Evolutionary conservation across 495 filamentous ascomycete species (phyloP), one percentile per base, ranked within the genome.

Genomic region (Penicillium taxi): DNA sequence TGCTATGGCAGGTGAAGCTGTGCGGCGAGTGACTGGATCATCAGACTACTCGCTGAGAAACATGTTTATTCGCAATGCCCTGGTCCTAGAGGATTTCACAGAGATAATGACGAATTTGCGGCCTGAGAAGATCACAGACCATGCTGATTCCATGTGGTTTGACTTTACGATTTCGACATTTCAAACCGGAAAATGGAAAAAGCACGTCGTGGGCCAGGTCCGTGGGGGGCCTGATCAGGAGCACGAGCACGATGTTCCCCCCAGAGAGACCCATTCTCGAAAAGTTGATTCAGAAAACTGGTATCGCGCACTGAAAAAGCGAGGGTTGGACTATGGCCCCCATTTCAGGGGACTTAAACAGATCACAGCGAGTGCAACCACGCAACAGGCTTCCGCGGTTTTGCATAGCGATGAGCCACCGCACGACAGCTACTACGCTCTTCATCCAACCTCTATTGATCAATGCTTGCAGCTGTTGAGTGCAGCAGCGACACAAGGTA

Each of bases 1-100:
- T 2, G 53, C 64, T 1, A 71, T 75, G 58, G 62, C 48, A 8
- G 58, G 56, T 2, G 72, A 75, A 35, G 72, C 70, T 0, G 52
- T 51, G 1, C 50, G 58, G 1, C 73, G 73, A 18, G 6, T 50
- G 2, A 2, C 19, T 0, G 37, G 7, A 0, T 7, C 4, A 2
- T 17, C 38, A 13, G 23, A 29, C 6, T 41, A 15, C 22, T 20
- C 21, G 8, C 27, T 41, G 22, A n/a, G 16, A 1, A 17, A 35
- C 2, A 4, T 41, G 2, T 1, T 22, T 9, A 7, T 41, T 9
- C 33, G 23, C 1, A 7, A 23, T 2, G 14, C 30, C 1, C 23
- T 41, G 8, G 3, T 34, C 9, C 7, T 41, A 17, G 9, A 23
- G 4, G 30, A 35, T 4, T 4, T 7, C n/a, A 3, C 14, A 4